Conservation (phyloP, 108 stramenopile species). For the Aurantiochytrium sp. region DNA sequence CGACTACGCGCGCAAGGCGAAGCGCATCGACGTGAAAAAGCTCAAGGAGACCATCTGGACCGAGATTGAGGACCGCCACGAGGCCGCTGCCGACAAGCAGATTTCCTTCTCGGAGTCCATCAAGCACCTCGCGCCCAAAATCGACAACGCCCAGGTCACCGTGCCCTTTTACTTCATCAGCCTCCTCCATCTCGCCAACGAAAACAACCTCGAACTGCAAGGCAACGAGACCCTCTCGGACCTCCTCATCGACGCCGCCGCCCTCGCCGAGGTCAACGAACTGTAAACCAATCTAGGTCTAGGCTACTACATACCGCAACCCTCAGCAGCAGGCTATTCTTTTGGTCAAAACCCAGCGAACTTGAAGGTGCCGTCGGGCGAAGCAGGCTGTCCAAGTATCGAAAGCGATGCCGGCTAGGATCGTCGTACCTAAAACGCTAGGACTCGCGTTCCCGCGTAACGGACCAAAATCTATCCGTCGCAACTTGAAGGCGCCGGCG, state of each 20-base stretch:
- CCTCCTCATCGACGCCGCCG: not conserved
- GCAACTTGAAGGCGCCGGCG: too few species aligned
- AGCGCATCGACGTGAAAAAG: constrained; percentile 42
- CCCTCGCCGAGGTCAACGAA: not conserved
- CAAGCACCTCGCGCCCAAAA: not conserved
- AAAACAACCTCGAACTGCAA: constrained; percentile 81
- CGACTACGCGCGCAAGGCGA: constrained; percentile 40
- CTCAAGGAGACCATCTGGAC: constrained; percentile 46
- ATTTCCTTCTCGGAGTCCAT: not conserved
- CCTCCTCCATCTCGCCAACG: constrained; percentile 91
- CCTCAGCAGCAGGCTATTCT: too few species aligned
- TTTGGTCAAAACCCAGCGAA: too few species aligned
- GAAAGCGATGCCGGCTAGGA: too few species aligned
- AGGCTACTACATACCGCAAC: too few species aligned
- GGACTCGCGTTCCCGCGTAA: too few species aligned
- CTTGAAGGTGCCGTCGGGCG: too few species aligned
- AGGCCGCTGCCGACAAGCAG: not conserved
- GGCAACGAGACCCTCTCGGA: constrained; percentile 37
- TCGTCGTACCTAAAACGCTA: too few species aligned
- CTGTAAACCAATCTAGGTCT: too few species aligned
- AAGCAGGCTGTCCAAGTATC: too few species aligned
- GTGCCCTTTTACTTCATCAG: constrained; percentile 96
- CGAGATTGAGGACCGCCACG: constrained; percentile 20
- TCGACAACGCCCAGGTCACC: constrained; percentile 79
- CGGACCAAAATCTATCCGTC: too few species aligned